These are phyloP conservation scores for Pilaira anomala DNA, from an alignment of 192 early-diverging fungal genomes.

Conservation along the genomic window DNA sequence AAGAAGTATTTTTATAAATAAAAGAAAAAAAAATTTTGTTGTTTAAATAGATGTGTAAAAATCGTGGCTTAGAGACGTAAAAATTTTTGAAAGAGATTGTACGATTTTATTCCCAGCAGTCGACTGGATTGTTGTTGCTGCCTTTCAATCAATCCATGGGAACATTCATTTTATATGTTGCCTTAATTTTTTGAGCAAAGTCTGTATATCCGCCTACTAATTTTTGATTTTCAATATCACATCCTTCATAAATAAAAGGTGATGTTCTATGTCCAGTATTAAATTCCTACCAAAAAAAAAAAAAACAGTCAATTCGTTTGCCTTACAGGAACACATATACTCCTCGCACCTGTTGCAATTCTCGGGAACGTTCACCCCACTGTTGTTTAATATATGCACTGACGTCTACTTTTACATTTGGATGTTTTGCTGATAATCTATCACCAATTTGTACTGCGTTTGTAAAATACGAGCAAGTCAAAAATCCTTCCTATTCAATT, in stretches of 20 bases:
- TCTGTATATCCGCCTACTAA: slow-evolving; percentile 43
- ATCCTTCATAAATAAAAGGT: slow-evolving; percentile 51
- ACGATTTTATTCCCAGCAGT: no score
- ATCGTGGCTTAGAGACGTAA: slow-evolving; percentile 9
- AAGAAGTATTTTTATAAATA: background rate
- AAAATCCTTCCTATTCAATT: slow-evolving; percentile 39
- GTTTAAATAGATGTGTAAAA: background rate
- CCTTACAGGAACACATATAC: no score
- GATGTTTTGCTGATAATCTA: slow-evolving; percentile 23
- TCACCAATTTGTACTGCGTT: slow-evolving; percentile 36
- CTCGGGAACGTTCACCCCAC: slow-evolving; percentile 25
- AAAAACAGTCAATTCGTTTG: no score
- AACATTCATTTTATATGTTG: slow-evolving; percentile 14
- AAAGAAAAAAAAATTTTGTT: background rate
- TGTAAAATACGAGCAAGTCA: slow-evolving; percentile 40
- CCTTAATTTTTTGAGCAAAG: slow-evolving; percentile 30
- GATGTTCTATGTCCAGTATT: slow-evolving; percentile 38
- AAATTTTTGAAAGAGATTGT: slow-evolving; percentile 11
- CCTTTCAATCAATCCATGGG: slow-evolving; percentile 6
- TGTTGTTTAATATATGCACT: slow-evolving; percentile 28
- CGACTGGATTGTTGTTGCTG: no score
- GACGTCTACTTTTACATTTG: slow-evolving; percentile 32
- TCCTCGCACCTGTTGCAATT: slow-evolving; percentile 23
- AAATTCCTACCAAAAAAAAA: slow-evolving; percentile 10
- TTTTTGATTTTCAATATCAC: slow-evolving; percentile 27